Evolutionary conservation across 2,329 filamentous ascomycete species (phyloP), one percentile per base, ranked within the genome.

Genomic region (Cladosporium sp.): DNA sequence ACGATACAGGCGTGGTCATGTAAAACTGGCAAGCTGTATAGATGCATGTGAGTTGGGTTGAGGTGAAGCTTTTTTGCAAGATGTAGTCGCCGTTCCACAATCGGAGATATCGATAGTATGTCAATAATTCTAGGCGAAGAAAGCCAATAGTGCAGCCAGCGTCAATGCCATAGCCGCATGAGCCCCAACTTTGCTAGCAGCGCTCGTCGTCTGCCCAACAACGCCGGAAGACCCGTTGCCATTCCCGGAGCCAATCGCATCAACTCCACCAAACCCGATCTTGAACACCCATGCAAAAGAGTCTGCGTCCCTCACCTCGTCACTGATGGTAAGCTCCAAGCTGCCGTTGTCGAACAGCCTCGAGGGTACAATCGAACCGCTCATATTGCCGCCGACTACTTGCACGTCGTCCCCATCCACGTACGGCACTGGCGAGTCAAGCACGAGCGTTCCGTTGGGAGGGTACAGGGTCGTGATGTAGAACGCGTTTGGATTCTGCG

Each of bases 401-500:
- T 77, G 80, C 0, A 86, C 77, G 21, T 72, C 57, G 68, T 86
- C 84, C 0, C 82, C 83, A 1, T 76, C 64, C 7, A 85, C 57
- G 18, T 80, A 80, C 0, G 84, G 84, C 2, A 86, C 70, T 0
- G 81, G 79, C 35, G 78, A 79, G 37, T 78, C 70, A 5, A 86
- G 68, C 1, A 76, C 69, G 2, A 85, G 68, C 3, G 73, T 78
- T 1, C 72, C 74, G n/a, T 76, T 74, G 2, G 83, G 83, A 52
- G 77, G 76, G 6, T 78, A 76, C 37, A 86, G 69, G 1, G 80
- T 79, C 16, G 81, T 68, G 44, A 86, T 77, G 68, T 86, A 87
- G 66, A 87, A 86, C 0, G 85, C 84, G 10, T 84, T 80, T 1
- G 76, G 66, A 0, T 80, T 85, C 69, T 81, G 80, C 3, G 85